Base-by-base conservation (phyloP, 169 alveolate species). In the Pseudocohnilembus persalinus region DNA sequence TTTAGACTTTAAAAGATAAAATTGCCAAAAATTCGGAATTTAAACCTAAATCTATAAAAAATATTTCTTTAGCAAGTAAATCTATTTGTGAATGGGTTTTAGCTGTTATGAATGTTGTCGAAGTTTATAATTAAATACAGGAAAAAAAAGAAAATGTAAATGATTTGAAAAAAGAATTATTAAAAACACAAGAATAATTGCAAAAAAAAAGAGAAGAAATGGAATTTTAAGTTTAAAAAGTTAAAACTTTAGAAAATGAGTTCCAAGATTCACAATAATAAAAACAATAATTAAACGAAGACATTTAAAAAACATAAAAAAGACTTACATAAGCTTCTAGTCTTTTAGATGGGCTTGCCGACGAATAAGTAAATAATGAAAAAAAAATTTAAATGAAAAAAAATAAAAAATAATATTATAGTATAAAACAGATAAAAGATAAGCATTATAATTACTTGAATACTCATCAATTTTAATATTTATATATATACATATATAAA, bases 321-420 rank as follows among this genome's bases (percentile, higher is more conserved):
- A 73, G 89, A 63, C 77, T 89, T 31, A 80, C 75, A 29, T 80
- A 95, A 80, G 96, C 96, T 0, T 95, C 92, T 0, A 88, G 91
- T 74, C 85, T 95, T 35, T 89, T 92, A 34, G 88, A 88, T 49
- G 93, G 92, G 28, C 81, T 92, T 29, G 83, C 88, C 73, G 93
- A 89, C 80, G 95, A 92, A 85, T 90, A 90, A 31, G 81, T 89
- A 30, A 86, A 85, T 77, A 87, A 92, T 91, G 79, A 83, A 89
- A 89, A 88, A 35, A 88, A 81, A 76, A 73, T 89, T 31, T 31
- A 81, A n/a, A 83, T 0, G n/a, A n/a, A n/a, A n/a, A n/a, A n/a
- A n/a, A n/a, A n/a, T n/a, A n/a, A n/a, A n/a, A n/a, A n/a, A n/a
- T n/a, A n/a, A n/a, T n/a, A n/a, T n/a, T n/a, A n/a, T n/a, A n/a